Evolutionary conservation across 83 land plant species (phyloP).

Genomic region (Picea abies): DNA sequence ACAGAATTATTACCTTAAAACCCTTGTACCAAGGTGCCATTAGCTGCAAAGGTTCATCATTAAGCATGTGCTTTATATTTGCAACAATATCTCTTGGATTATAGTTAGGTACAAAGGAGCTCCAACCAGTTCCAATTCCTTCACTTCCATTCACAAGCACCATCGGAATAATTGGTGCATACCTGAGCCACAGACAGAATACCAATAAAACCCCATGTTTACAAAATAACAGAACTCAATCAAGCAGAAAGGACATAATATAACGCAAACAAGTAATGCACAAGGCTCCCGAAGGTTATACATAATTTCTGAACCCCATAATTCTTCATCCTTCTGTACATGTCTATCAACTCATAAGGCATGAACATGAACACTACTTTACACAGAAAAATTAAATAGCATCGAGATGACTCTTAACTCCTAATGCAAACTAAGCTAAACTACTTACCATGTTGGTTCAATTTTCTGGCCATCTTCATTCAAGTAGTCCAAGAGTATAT

Average conservation of each 20-base stretch:
- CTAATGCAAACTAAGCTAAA: background rate
- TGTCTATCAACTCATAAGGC: background rate
- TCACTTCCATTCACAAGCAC: constrained; percentile 99
- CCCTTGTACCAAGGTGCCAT: constrained; percentile 99
- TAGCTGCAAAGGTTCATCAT: constrained; percentile 74
- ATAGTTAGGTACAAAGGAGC: constrained; percentile 93
- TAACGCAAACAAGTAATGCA: background rate
- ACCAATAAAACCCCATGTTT: background rate
- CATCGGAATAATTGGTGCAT: constrained; percentile 86
- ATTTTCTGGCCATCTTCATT: constrained; percentile 95
- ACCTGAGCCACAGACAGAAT: constrained; percentile 53
- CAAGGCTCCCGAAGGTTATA: background rate
- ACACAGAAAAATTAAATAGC: background rate
- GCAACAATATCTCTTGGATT: constrained; percentile 94
- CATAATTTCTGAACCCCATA: background rate
- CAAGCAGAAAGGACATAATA: constrained; percentile 3
- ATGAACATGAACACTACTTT: background rate
- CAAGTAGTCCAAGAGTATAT: constrained; percentile 78
- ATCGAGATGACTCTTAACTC: background rate
- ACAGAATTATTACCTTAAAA: constrained; percentile 60
- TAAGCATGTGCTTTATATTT: constrained; percentile 68
- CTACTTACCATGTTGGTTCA: constrained; percentile 83
- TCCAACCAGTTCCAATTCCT: constrained; percentile 99
- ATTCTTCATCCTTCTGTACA: background rate
- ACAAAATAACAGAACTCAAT: background rate